These are phyloP conservation scores for Mucor piriformis DNA, from an alignment of 371 early-diverging fungal species.

Conservation along the genomic window DNA sequence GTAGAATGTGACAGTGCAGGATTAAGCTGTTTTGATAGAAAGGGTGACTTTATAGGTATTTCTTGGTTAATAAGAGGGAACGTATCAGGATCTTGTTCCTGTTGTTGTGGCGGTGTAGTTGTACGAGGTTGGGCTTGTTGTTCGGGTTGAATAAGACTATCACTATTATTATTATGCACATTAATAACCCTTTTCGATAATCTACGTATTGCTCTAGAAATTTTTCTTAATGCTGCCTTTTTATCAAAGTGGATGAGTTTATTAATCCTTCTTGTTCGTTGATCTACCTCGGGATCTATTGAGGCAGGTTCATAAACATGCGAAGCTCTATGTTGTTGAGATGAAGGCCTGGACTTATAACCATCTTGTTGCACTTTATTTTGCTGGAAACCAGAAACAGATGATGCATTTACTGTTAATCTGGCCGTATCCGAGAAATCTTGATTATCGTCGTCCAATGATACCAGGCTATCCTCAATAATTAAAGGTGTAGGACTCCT, in stretches of 20 bases:
- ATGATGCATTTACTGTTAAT: slow-evolving; percentile 38
- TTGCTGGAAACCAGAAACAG: slow-evolving; percentile 11
- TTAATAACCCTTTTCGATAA: slow-evolving; percentile 38
- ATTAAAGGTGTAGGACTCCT: slow-evolving; percentile 11
- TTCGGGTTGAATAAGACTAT: neutral
- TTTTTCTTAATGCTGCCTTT: neutral
- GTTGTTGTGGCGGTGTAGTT: neutral
- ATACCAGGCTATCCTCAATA: neutral
- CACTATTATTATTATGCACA: slow-evolving; percentile 25
- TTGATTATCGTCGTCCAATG: slow-evolving; percentile 17
- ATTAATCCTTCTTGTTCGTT: slow-evolving; percentile 10
- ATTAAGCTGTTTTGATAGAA: neutral
- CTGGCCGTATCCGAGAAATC: slow-evolving; percentile 47
- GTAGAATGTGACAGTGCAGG: neutral
- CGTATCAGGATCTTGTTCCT: slow-evolving; percentile 8
- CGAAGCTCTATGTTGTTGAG: slow-evolving; percentile 10
- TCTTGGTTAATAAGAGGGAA: slow-evolving; percentile 20
- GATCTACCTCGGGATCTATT: slow-evolving; percentile 25
- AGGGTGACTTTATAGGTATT: slow-evolving; percentile 20
- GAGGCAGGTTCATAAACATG: slow-evolving; percentile 27
- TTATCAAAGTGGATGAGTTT: slow-evolving; percentile 11
- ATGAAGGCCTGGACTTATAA: neutral
- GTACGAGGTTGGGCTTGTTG: neutral
- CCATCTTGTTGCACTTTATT: neutral
- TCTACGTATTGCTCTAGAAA: slow-evolving; percentile 28